These are phyloP conservation scores for Saturnispora quitensis DNA, from an alignment of 805 yeast genomes.

Conservation along the genomic window DNA sequence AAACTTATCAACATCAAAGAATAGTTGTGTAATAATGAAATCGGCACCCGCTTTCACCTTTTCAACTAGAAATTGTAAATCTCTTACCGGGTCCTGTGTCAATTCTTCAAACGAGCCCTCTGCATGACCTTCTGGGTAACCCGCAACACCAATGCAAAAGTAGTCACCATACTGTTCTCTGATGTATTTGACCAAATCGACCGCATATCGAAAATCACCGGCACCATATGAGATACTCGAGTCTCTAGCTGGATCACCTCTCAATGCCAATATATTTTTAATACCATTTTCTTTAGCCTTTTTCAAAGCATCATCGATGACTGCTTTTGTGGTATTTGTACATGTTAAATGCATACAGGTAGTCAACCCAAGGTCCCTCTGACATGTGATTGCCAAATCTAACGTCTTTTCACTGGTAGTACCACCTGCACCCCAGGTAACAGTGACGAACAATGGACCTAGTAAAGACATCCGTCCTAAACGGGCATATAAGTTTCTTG, in stretches of 20 bases:
- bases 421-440: conserved; percentile 99
- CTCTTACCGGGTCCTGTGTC: conserved; percentile 59
- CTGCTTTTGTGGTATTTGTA: conserved; percentile 73
- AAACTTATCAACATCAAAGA: conserved; percentile 79
- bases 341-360: conserved; percentile 94
- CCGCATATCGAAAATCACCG: conserved; percentile 63
- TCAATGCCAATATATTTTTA: conserved; percentile 77
- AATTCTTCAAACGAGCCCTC: conserved; percentile 61
- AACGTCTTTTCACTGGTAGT: conserved; percentile 81
- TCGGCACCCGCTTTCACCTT: conserved; percentile 94
- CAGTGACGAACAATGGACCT: conserved; percentile 83
- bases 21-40: conserved; percentile 83
- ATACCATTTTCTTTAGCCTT: conserved; percentile 72
- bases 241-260: conserved; percentile 94
- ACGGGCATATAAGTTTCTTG: conserved; percentile 75
- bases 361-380: conserved; percentile 67
- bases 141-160: conserved; percentile 94
- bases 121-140: conserved; percentile 95
- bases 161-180: conserved; percentile 61
- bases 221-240: conserved; percentile 37
- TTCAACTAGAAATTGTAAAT: conserved; percentile 71
- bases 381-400: conserved; percentile 72
- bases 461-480: conserved; percentile 80
- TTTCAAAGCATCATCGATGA: conserved; percentile 71
- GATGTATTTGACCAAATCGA: conserved; percentile 79